Percentiles rank a stretch among this genome's conserved stretches.
Conservation (phyloP, 805 yeast genomes). For the Yarrowia osloensis region DNA sequence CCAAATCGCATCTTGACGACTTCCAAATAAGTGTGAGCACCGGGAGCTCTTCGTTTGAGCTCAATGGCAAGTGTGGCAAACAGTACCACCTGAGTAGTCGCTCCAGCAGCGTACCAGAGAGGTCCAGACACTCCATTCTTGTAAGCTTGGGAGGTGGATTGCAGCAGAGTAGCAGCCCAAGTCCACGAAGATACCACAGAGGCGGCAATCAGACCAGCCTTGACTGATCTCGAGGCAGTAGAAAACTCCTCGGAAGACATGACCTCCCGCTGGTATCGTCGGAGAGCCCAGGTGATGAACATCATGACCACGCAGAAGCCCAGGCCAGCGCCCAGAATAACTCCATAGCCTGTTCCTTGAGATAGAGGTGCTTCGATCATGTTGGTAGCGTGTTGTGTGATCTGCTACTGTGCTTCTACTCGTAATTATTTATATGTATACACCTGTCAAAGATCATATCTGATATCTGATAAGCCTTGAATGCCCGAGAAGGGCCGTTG, state of each 20-base stretch:
- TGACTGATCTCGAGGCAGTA: conserved; percentile 88
- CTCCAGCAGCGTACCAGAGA: conserved; percentile 86
- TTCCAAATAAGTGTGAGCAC: conserved; percentile 88
- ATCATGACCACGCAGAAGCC: conserved; percentile 71
- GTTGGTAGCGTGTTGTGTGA: too few relatives aligned
- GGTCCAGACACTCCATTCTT: conserved; percentile 78
- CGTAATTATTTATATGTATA: background rate
- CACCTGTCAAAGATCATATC: background rate
- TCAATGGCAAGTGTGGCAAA: conserved; percentile 87
- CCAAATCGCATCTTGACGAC: conserved; percentile 83
- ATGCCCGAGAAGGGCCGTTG: background rate
- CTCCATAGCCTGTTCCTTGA: conserved; percentile 84
- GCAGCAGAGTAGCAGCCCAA: conserved; percentile 79
- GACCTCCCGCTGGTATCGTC: conserved; percentile 79
- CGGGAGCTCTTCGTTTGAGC: conserved; percentile 86
- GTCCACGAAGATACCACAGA: conserved; percentile 96
- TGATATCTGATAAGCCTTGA: background rate
- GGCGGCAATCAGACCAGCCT: conserved; percentile 79
- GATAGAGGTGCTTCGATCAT: conserved; percentile 48
- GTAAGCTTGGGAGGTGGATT: conserved; percentile 78
- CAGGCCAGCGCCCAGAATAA: conserved; percentile 82
- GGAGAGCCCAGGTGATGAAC: conserved; percentile 64
- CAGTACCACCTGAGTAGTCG: conserved; percentile 80
- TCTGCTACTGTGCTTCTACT: too few relatives aligned
- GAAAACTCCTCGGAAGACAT: conserved; percentile 93